Base-by-base conservation (phyloP, 1,284 basidiomycete species). In the Cryptococcus sp. region DNA sequence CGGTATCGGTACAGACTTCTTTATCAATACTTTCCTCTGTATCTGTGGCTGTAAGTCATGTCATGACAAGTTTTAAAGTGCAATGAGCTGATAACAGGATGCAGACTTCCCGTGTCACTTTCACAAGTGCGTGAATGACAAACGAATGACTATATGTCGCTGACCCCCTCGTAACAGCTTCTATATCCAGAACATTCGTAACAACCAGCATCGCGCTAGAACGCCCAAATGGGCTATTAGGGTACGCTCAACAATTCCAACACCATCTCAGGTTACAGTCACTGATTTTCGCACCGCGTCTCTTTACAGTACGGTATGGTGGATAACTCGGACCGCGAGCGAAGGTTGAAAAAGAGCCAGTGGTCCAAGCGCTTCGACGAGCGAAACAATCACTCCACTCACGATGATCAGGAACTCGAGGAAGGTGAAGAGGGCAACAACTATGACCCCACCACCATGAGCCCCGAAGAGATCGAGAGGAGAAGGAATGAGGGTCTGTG, bases 201-300 rank as follows among this genome's bases (percentile, higher is more conserved):
- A 97, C 81, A 97, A 97, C 82, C 91, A 93, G 81, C 94, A 86
- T 68, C 84, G 89, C 71, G 82, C 84, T 26, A 87, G 94, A 56
- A 96, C 93, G 22, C 94, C 94, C 17, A 93, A 95, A 74, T 98
- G 94, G 94, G 90, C 89, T 0, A 83, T 91, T 75, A 86, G 87
- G 40, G 73, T 74, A 41, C 15, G 25, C 5, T n/a, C 39, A 11
- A 7, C 41, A 20, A 48, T 17, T 41, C 22, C 11, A 38, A 16
- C 23, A 11, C 23, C 43, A 26, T 46, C 8, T 22, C 22, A 43
- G 16, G 38, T 2, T 19, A 29, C 23, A 5, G 15, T 11, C 47
- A n/a, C 16, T 50, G 16, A 45, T 39, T 10, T 34, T 34, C 29
- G 29, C 8, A 2, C 29, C 8, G 29, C 29, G 29, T 34, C 34